A percentile compares a stretch with the other conserved stretches of the same genome.
These are phyloP conservation scores for Ophiobolus disseminans DNA, from an alignment of 2,329 filamentous ascomycete genomes.

Conservation along the genomic window DNA sequence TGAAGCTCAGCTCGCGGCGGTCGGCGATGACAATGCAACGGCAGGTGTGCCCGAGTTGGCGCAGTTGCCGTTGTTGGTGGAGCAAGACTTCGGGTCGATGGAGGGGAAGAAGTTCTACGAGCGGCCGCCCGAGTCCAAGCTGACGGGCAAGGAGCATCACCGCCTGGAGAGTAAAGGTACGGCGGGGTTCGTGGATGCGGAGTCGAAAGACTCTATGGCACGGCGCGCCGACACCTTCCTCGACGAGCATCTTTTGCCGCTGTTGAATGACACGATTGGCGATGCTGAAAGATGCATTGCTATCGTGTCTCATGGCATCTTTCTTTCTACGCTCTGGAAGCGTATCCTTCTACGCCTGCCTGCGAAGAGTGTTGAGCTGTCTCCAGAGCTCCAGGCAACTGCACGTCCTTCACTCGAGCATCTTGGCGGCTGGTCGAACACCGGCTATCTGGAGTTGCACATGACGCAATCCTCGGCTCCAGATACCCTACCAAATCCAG, in stretches of 20 bases:
- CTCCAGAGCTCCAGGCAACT: conserved; percentile 50
- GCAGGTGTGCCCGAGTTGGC: conserved; percentile 26
- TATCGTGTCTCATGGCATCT: conserved; percentile 83
- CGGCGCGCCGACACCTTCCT: conserved; percentile 71
- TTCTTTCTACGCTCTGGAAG: conserved; percentile 73
- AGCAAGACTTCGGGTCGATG: conserved; percentile 76
- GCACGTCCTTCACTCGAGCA: conserved; percentile 57
- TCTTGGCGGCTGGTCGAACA: conserved; percentile 70
- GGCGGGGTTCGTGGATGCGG: conserved; percentile 63
- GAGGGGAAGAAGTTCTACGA: conserved; percentile 68
- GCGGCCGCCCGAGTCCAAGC: conserved; percentile 46
- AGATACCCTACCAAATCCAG: background rate
- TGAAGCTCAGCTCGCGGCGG: conserved; percentile 56
- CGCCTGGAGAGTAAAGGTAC: conserved; percentile 50
- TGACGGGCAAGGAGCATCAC: conserved; percentile 50
- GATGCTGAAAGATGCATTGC: conserved; percentile 58
- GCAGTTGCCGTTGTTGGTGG: conserved; percentile 59
- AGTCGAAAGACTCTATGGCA: conserved; percentile 72
- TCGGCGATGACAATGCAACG: conserved; percentile 1
- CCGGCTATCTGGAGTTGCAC: conserved; percentile 65
- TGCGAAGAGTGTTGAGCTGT: conserved; percentile 54
- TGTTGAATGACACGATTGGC: conserved; percentile 52
- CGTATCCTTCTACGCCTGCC: conserved; percentile 65
- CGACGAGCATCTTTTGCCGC: conserved; percentile 65
- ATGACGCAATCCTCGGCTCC: conserved; percentile 26